Evolutionary conservation across 441 rosid genomes (phyloP).

Genomic region (Populus hybrid): DNA sequence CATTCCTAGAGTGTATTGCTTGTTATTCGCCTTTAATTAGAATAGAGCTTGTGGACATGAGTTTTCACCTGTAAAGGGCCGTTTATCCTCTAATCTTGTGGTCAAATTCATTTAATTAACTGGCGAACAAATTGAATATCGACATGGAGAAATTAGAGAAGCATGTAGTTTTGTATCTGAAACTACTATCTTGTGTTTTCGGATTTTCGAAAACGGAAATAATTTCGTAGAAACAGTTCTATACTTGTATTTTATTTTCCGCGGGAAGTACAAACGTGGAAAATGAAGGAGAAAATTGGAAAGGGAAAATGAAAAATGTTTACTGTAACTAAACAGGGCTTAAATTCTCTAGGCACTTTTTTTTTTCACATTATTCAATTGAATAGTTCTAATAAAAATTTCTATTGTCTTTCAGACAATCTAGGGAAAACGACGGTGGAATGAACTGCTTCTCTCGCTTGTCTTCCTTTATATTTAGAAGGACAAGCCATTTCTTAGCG

Average conservation of each 20-base stretch:
- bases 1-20: no score
- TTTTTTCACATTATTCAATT: background rate
- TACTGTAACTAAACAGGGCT: background rate
- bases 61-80: background rate
- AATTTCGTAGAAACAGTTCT: background rate
- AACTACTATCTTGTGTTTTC: background rate
- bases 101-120: background rate
- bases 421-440: conserved; percentile 22
- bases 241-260: background rate
- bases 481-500: conserved; percentile 37
- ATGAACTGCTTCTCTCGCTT: conserved; percentile 69
- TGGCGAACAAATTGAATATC: background rate
- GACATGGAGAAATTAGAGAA: background rate
- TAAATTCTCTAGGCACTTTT: no score
- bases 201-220: background rate
- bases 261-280: background rate
- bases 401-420: background rate
- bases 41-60: background rate
- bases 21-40: no score
- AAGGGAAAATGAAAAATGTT: background rate
- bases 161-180: background rate
- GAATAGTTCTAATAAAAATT: background rate
- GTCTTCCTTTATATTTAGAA: conserved; percentile 48
- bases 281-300: background rate
- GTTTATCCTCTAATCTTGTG: background rate